Percentiles rank a stretch among this genome's conserved stretches.
Evolutionary conservation across 2,329 filamentous ascomycete genomes (phyloP).

Genomic region (Epichloe amarillans): DNA sequence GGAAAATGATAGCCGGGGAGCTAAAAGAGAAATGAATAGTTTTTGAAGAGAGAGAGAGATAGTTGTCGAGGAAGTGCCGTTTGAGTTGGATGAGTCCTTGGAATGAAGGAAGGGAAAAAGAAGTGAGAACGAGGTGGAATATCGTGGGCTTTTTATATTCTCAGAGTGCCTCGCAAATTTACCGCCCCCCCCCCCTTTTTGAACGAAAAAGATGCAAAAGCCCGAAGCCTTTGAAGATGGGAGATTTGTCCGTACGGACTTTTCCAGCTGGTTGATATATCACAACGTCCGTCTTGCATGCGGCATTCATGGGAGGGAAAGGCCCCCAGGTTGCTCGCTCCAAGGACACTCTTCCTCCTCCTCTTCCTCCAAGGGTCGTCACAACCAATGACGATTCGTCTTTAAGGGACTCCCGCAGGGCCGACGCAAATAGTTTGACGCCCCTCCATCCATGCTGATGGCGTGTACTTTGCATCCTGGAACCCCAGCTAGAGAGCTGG

Average conservation of each 20-base stretch:
- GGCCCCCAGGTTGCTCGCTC: background rate
- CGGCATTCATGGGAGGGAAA: background rate
- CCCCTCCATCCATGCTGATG: background rate
- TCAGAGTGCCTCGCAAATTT: too few relatives aligned
- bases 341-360: background rate
- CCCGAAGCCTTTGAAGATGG: background rate
- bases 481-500: background rate
- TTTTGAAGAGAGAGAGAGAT: background rate
- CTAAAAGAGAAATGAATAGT: background rate
- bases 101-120: background rate
- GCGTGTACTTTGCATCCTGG: background rate
- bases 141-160: slow-evolving; percentile 3
- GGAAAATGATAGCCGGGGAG: too few relatives aligned
- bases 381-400: background rate
- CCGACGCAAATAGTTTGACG: background rate
- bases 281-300: background rate
- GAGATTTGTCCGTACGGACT: background rate
- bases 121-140: background rate
- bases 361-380: background rate
- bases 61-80: background rate
- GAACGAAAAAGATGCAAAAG: too few relatives aligned
- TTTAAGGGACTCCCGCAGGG: background rate
- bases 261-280: background rate
- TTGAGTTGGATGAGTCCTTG: background rate
- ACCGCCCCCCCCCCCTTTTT: too few relatives aligned